phyloP scores from a whole-genome alignment of 2,329 filamentous ascomycete genomes.

The Ophiocordyceps camponoti-floridani region DNA sequence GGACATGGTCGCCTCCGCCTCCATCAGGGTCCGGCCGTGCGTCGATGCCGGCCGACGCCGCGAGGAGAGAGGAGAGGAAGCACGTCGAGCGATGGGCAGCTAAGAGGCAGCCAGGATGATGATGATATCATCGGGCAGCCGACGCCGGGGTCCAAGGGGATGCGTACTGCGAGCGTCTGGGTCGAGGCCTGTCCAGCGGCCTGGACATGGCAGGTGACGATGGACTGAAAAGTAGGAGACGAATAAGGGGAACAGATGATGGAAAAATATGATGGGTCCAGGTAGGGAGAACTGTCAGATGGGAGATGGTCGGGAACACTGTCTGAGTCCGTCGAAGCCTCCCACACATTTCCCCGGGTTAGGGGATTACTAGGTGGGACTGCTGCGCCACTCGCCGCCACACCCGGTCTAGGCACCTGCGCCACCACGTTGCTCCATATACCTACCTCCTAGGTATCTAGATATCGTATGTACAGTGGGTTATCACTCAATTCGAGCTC shows the following conservation, averaged over 20 bases:
- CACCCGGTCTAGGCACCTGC: too few relatives aligned
- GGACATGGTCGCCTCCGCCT: slow-evolving; percentile 3
- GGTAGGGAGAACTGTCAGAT: too few relatives aligned
- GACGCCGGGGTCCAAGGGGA: background rate
- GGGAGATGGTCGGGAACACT: too few relatives aligned
- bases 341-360: too few relatives aligned
- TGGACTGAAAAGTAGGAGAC: background rate
- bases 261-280: background rate
- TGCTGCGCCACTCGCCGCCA: too few relatives aligned
- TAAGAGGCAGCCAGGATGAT: background rate
- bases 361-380: too few relatives aligned
- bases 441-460: too few relatives aligned
- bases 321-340: too few relatives aligned
- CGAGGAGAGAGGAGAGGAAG: background rate
- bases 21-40: slow-evolving; percentile 1
- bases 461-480: too few relatives aligned
- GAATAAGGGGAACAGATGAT: background rate
- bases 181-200: background rate
- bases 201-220: background rate
- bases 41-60: slow-evolving; percentile 2
- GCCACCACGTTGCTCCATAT: too few relatives aligned
- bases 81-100: background rate
- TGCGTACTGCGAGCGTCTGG: background rate
- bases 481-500: too few relatives aligned
- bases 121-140: slow-evolving; percentile 2